These are phyloP conservation scores for Ascobolus immersus DNA, from an alignment of 495 filamentous ascomycete species.

Conservation along the genomic window DNA sequence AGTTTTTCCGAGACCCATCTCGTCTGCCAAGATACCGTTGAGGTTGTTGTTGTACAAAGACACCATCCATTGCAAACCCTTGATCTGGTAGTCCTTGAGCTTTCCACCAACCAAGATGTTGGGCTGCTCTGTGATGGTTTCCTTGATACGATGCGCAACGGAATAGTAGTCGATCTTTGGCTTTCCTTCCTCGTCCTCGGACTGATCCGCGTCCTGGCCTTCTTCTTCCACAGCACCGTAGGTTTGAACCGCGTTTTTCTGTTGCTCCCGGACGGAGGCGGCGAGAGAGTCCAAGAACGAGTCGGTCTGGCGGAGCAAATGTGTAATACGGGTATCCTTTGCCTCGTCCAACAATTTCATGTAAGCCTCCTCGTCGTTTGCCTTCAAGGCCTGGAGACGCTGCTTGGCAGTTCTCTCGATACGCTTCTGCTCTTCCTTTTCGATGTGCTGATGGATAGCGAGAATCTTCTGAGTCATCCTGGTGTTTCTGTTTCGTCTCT, in stretches of 20 bases:
- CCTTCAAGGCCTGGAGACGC: conserved; percentile 93
- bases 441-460: conserved; percentile 73
- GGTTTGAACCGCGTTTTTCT: conserved; percentile 50
- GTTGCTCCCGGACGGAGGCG: conserved; percentile 71
- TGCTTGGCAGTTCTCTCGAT: conserved; percentile 93
- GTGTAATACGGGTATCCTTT: conserved; percentile 96
- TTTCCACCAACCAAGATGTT: conserved; percentile 65
- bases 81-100: conserved; percentile 92
- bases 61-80: conserved; percentile 98
- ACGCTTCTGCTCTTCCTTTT: conserved; percentile 95
- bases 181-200: conserved; percentile 36
- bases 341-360: conserved; percentile 88
- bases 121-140: conserved; percentile 64
- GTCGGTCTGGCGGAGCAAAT: conserved; percentile 84
- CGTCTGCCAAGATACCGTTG: conserved; percentile 92
- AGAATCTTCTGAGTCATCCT: conserved; percentile 76
- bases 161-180: conserved; percentile 92
- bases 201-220: conserved; percentile 27
- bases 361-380: conserved; percentile 97
- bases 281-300: conserved; percentile 91
- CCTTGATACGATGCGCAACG: conserved; percentile 83
- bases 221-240: conserved; percentile 42
- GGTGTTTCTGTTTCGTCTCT: conserved; percentile 32
- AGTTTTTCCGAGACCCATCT: conserved; percentile 99
- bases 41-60: conserved; percentile 99